Base-by-base conservation (phyloP, 148 eudicot species). In the Agrostemma githago region DNA sequence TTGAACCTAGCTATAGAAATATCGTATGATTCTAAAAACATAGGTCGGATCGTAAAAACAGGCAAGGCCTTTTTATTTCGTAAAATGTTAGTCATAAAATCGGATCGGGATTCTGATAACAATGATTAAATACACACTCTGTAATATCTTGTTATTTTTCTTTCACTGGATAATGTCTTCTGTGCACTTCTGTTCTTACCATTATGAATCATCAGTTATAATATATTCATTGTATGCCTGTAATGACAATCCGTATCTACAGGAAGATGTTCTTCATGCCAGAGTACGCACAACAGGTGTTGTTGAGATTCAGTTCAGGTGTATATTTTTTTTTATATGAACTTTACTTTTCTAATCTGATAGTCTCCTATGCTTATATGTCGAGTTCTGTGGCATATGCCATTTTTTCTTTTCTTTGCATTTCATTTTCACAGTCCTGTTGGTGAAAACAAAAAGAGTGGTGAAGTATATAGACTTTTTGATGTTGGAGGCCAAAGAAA, bases 401-500 rank as follows among this genome's bases (percentile, higher is more conserved):
- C 38, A 34, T 21, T 1, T 26, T 20, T 61, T 61, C 46, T 43
- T 44, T 2, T 75, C 21, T 71, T 40, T 44, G 65, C 71, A 38
- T 43, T 34, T 7, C 51, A 58, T 15, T 70, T 59, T 74, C 80
- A 64, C 92, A 94, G 98, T 79, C 98, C 97, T 79, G 97, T 94
- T 73, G 98, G 98, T 68, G 96, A 92, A 74, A 94, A 92, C 79
- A 91, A 94, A 81, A 91, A 86, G 83, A 92, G 97, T 75, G 98
- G 98, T 26, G 97, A 94, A 82, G 98, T 92, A 51, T 94, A 94
- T 82, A 85, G 96, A 82, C 90, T 94, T 59, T 94, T 87, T 76
- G 98, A 94, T 83, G 98, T 94, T 77, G 98, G 98, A 77, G 98
- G 97, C 81, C 98, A 94, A 86, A 92, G 93, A 87, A 94, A 94